Evolutionary conservation across 1,139 yeast species (phyloP), one percentile per base, ranked within the genome.

Genomic region (Protomyces inouyei): DNA sequence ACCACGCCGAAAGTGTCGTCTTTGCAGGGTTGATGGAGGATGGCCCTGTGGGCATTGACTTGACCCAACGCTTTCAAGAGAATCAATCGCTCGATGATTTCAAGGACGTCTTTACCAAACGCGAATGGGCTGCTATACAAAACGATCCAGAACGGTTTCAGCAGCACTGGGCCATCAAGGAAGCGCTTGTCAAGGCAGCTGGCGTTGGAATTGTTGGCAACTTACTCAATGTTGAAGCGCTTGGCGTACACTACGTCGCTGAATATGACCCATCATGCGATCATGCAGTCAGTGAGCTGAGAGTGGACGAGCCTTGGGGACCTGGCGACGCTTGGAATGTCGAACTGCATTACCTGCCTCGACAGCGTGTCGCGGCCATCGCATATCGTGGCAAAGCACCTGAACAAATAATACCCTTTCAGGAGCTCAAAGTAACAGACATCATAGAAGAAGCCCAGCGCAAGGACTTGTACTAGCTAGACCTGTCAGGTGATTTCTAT

Each of bases 121-220:
- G 36, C 18, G 70, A 68, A 57, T 65, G 66, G 53, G 21, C 28
- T 12, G 55, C 55, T 14, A 60, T 35, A n/a, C 53, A 23, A 3
- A 38, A 40, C 10, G 55, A 54, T 12, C 35, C 45, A 45, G 32
- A 38, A 10, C 21, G 61, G 18, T 59, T 67, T 12, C 67, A 59
- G 40, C 60, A 65, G 16, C 69, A 63, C 32, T 68, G 70, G 70
- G 68, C 70, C 12, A 61, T 68, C 45, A 68, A 68, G 38, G 70
- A 68, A 43, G 67, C 70, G 3, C 68, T 66, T 38, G 69, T 69
- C 48, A 68, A 68, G 43, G 70, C 70, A 21, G 55, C 63, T 14
- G 70, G 70, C 2, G 57, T 60, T 45, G 70, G 70, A 8, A 61
- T 68, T 35, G 63, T 64, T 21, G 55, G 67, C 8, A 64, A 66